Percentiles rank a stretch among this genome's conserved stretches.
Evolutionary conservation across 2,329 filamentous ascomycete genomes (phyloP).

Genomic region (Cercospora sp.): DNA sequence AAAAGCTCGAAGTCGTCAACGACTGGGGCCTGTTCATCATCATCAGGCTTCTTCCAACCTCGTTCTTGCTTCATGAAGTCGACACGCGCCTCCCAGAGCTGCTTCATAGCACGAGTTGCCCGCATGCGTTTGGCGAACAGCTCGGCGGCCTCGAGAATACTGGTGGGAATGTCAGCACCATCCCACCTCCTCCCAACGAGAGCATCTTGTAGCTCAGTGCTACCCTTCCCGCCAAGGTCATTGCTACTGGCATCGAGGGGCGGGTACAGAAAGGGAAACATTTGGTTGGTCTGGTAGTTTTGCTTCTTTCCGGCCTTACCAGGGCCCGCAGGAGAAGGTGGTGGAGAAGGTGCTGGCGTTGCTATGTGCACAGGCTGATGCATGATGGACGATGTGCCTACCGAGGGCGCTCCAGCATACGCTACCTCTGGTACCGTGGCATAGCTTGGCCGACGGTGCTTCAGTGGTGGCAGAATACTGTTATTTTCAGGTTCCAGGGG

Average conservation of each 20-base stretch:
- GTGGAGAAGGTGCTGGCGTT: constrained; percentile 94
- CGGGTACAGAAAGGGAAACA: constrained; percentile 96
- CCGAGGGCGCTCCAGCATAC: constrained; percentile 51
- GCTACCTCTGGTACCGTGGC: constrained; percentile 36
- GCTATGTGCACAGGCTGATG: constrained; percentile 97
- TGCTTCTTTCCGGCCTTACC: constrained; percentile 96
- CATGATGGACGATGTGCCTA: constrained; percentile 68
- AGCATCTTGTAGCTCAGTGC: constrained; percentile 73
- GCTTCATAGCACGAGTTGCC: constrained; percentile 86
- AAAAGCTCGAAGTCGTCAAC: constrained; percentile 40
- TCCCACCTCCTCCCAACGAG: constrained; percentile 86
- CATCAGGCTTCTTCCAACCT: constrained; percentile 69
- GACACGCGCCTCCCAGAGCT: constrained; percentile 93
- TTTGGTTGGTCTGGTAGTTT: constrained; percentile 98
- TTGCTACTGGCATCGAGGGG: constrained; percentile 87
- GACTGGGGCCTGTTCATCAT: constrained; percentile 28
- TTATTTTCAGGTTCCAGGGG: constrained; percentile 88
- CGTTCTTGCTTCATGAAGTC: constrained; percentile 88
- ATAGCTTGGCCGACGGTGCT: constrained; percentile 62
- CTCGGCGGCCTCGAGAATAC: constrained; percentile 91
- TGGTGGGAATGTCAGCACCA: constrained; percentile 89
- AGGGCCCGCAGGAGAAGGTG: constrained; percentile 79
- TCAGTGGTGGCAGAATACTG: constrained; percentile 81
- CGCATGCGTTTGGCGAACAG: constrained; percentile 87
- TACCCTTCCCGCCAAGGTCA: constrained; percentile 84